Base-by-base conservation (phyloP, 2,329 filamentous ascomycete species). In the Teratosphaeria gauchensis region DNA sequence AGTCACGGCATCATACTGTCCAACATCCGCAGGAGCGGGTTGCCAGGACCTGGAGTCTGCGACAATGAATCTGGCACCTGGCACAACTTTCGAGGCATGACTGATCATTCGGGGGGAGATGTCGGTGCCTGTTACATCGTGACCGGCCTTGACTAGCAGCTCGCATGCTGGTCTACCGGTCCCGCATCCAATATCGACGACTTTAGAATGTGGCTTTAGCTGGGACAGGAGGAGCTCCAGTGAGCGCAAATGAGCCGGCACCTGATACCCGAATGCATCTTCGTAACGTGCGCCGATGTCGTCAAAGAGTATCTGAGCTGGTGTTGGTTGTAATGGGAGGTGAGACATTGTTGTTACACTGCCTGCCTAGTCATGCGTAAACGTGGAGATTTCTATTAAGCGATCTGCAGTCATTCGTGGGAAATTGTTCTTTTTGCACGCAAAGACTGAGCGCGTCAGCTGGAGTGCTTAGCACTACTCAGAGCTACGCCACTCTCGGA, bases 21-120 rank as follows among this genome's bases (percentile, higher is more conserved):
- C 42, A 4, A 48, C 9, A 21, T 48, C 19, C 19, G n/a, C 42
- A 19, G 42, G 19, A 4, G 58, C 46, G 1, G 62, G 61, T n/a
- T 60, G 51, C 59, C 59, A 64, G 1, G 53, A 54, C 3, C 57
- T 51, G 1, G 56, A 51, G 31, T 58, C 56, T 14, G 52, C 53
- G 12, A 54, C 53, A 14, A 46, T 16, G 56, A 58, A 54, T 19
- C 16, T 54, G 3, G 56, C 56, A n/a, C 19, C 24, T 14, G 56
- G 56, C 32, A 58, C 51, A 19, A 46, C 51, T 28, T 24, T 24
- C 28, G 16, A 30, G 14, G 56, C 56, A 4, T 32, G 28, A 11
- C 46, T 48, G 33, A 58, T 51, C 56, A 58, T 55, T 1, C 32
- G 12, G 11, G 53, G 33, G 9, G 30, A 32, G 53, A 31, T 53